Evolutionary conservation across 2,329 filamentous ascomycete species (phyloP), one percentile per base, ranked within the genome.

Genomic region (Aspergillus nomiae): DNA sequence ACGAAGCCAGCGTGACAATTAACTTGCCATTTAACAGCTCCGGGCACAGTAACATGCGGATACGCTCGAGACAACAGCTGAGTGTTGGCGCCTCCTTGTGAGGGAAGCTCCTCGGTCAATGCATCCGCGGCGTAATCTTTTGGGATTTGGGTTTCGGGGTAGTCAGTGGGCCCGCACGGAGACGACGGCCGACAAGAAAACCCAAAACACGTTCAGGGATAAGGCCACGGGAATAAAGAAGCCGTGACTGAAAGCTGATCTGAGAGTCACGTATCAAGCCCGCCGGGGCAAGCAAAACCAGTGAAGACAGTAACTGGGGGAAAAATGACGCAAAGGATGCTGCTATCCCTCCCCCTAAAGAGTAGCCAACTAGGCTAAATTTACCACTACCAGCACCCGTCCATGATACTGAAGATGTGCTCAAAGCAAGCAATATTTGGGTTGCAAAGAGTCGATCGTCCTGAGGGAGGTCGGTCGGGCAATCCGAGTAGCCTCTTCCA

Each of bases 301-400:
- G 82, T 11, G 85, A 86, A 14, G 85, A 83, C 16, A 97, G 83
- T 61, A 94, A 81, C 55, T 86, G 77, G 0, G 90, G 87, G 71
- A 92, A 91, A 72, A 87, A 87, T 1, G 85, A 84, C 1, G 90
- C 85, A 72, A 95, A 94, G 24, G 87, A 83, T 11, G 87, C 88
- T 1, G 86, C 84, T 46, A 96, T 85, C 16, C 89, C 90, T 41
- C 92, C 92, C 53, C 92, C 92, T 0, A 96, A 83, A 0, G 90
- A 93, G 76, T 95, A 96, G 2, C 92, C 92, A 4, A 93, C 78
- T 7, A 96, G 79, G 64, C 88, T 86, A 75, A 95, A 94, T 58
- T 82, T 83, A 9, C 80, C 79, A 8, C 75, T 80, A 6, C 71
- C 69, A 34, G 71, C 67, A 8, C 81, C 82, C 0, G 86, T 89